Evolutionary conservation across 495 filamentous ascomycete genomes (phyloP), one percentile per base, ranked within the genome.

Genomic region (Neurospora sp.): DNA sequence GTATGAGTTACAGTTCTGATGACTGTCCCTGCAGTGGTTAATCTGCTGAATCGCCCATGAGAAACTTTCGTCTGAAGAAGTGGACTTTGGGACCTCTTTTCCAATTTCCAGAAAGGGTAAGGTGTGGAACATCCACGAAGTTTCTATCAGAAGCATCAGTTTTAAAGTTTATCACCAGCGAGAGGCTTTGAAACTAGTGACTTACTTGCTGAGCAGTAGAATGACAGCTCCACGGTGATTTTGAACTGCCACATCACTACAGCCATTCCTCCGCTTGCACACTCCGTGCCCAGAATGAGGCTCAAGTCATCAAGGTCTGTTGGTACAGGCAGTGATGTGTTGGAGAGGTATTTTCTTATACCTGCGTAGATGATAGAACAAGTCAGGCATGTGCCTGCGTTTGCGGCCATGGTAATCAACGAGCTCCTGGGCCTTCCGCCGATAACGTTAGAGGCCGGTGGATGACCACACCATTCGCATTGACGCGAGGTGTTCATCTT

Each of bases 1-100:
- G 54, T 9, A 62, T 0, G 54, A 62, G 69, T 39, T 54, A 72
- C 71, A 73, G 27, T 54, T 4, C 6, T 16, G 9, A 16, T 75
- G 73, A 31, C 0, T 38, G n/a, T 70, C 27, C 7, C 35, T 70
- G 71, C 73, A 75, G 4, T 39, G 62, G 14, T 73, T 18, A 11
- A 75, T n/a, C 1, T 73, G 62, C 16, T 46, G 42, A 8, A 46
- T 39, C 2, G 71, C 73, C 73, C 73, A 75, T 27, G 12, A 18
- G 0, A 73, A 8, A 35, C 66, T 75, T 7, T 73, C 71, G 16
- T 72, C 41, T 10, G 73, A 73, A 14, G 27, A 41, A 3, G 71
- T 73, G 16, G 37, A 23, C 0, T 16, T 0, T 7, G 73, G 73
- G 39, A 75, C 20, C 42, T 59, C 23, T 14, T 42, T 31, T 23